Base-by-base conservation (phyloP, 2,329 filamentous ascomycete genomes). In the Escovopsis sp. region DNA sequence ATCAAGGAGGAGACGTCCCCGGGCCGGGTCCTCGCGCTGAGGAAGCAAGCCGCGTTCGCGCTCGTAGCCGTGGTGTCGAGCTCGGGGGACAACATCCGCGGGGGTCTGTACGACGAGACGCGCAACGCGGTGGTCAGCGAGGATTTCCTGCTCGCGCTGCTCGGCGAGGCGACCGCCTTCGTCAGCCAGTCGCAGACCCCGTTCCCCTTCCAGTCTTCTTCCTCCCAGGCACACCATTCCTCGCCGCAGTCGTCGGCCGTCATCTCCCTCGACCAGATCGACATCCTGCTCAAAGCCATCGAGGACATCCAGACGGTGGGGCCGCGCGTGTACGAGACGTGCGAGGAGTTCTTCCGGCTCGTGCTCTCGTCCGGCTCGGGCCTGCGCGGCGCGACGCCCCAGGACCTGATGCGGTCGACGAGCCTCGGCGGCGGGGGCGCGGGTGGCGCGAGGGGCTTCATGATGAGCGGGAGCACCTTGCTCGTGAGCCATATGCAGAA, bases 81-180 rank as follows among this genome's bases (percentile, higher is more conserved):
- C 51, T 79, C 88, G 2, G 80, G 83, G 38, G 86, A 94, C 54
- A 88, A 84, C 51, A 93, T 96, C 47, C 81, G 83, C 38, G 88
- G 88, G 37, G 88, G 88, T 1, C 65, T 94, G 2, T 93, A 86
- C 53, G 87, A 96, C 50, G 75, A 77, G 17, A 70, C 73, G 14
- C 72, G 82, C 11, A 81, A 87, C 49, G 77, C 83, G 1, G 84
- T 93, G 6, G 80, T 94, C 14, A 83, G 83, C 46, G 82, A 92
- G 42, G 88, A 96, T 47, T 87, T 87, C 35, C 59, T 96, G 16
- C 65, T 94, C 8, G 76, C 80, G 3, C 65, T 96, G 12, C 68
- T 96, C 1, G 87, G 85, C 35, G 88, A 96, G 58, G 76, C 79
- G 0, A 71, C 88, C 4, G 71, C 84, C 2, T 83, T 94, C 41